Evolutionary conservation across 2,329 filamentous ascomycete species (phyloP).

Genomic region (Venturia asperata): DNA sequence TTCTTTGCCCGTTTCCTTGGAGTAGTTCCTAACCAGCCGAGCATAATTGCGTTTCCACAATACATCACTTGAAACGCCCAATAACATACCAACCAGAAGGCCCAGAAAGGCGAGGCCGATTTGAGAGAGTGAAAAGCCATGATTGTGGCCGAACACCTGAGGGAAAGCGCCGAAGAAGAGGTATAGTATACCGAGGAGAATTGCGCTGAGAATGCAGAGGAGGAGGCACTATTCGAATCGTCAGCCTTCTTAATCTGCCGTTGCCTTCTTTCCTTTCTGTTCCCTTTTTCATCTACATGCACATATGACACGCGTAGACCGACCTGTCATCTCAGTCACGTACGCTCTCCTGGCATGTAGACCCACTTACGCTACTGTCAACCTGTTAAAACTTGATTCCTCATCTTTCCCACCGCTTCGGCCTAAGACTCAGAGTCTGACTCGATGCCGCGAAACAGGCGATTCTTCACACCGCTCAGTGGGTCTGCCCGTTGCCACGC

Average conservation of each 20-base stretch:
- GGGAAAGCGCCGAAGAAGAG: constrained; percentile 75
- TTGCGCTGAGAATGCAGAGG: constrained; percentile 66
- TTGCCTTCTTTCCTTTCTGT: constrained; percentile 8
- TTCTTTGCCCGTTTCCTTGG: constrained; percentile 13
- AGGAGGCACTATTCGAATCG: constrained; percentile 46
- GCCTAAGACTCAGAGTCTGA: background rate
- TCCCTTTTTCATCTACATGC: background rate
- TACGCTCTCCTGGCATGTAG: background rate
- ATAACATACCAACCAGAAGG: constrained; percentile 19
- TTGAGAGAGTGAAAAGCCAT: constrained; percentile 65
- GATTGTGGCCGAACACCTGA: constrained; percentile 58
- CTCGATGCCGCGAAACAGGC: background rate
- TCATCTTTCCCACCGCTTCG: constrained; percentile 8
- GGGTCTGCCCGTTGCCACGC: background rate
- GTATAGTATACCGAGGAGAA: constrained; percentile 68
- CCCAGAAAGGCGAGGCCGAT: constrained; percentile 58
- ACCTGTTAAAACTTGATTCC: background rate
- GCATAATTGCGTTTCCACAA: constrained; percentile 18
- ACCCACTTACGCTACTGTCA: background rate
- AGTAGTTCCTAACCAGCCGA: constrained; percentile 14
- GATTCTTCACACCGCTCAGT: constrained; percentile 6
- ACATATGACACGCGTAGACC: background rate
- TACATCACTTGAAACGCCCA: constrained; percentile 15
- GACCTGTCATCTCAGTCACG: background rate
- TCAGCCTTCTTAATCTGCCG: background rate